These are phyloP conservation scores for Dendrobium nobile DNA, from an alignment of 106 monocot genomes.

Conservation along the genomic window DNA sequence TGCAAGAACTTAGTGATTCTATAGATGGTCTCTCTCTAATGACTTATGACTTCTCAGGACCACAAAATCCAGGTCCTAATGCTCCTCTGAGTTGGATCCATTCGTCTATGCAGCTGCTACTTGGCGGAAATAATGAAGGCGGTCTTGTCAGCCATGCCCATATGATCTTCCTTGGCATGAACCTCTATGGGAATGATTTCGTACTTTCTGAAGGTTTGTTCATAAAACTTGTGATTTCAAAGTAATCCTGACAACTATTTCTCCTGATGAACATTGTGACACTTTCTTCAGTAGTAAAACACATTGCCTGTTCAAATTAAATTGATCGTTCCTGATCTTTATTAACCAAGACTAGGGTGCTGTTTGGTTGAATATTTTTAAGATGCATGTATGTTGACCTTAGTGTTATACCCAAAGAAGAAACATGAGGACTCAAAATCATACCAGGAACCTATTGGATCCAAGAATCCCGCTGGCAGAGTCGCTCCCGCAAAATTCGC, in stretches of 20 bases:
- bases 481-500: too few species aligned
- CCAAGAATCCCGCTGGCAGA: too few species aligned
- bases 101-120: constrained; percentile 49
- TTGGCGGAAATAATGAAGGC: constrained; percentile 24
- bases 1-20: constrained; percentile 38
- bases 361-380: too few species aligned
- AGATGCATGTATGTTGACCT: too few species aligned
- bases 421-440: too few species aligned
- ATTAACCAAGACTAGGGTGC: too few species aligned
- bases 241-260: background rate
- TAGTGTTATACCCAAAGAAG: too few species aligned
- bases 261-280: background rate
- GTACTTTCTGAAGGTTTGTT: constrained; percentile 60
- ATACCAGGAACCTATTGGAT: too few species aligned
- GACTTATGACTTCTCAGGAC: constrained; percentile 95
- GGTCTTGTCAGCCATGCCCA: constrained; percentile 17
- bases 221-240: background rate
- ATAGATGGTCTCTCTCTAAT: constrained; percentile 96
- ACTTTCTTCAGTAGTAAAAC: background rate
- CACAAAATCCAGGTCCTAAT: constrained; percentile 81
- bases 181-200: constrained; percentile 96
- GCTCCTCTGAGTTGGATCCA: constrained; percentile 81
- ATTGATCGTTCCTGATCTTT: background rate
- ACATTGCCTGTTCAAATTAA: background rate
- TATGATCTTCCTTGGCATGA: constrained; percentile 83